phyloP scores from a whole-genome alignment of 2,329 filamentous ascomycete genomes.

The Xylaria sp. region DNA sequence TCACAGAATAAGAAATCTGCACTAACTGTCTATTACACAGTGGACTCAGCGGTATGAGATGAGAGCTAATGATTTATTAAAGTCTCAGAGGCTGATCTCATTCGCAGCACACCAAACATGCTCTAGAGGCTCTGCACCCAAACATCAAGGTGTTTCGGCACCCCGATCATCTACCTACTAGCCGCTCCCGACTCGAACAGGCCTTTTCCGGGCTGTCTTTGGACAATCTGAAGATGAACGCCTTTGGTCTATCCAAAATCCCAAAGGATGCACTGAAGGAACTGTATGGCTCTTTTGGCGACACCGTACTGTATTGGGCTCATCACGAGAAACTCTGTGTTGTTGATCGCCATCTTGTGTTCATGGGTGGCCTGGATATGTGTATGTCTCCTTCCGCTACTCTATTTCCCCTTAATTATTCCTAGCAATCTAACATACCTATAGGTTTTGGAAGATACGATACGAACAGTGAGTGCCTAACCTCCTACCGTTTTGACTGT shows the following conservation, averaged over 20 bases:
- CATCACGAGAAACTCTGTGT: slow-evolving; percentile 93
- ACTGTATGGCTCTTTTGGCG: slow-evolving; percentile 83
- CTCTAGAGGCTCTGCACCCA: slow-evolving; percentile 77
- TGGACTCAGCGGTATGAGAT: slow-evolving; percentile 54
- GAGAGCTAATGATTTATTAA: background rate
- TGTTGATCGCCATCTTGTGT: slow-evolving; percentile 80
- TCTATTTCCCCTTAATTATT: background rate
- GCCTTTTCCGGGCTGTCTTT: slow-evolving; percentile 60
- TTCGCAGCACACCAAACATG: slow-evolving; percentile 77
- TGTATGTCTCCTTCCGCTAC: slow-evolving; percentile 57
- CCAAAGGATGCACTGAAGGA: slow-evolving; percentile 79
- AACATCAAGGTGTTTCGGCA: slow-evolving; percentile 92
- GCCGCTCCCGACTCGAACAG: slow-evolving; percentile 74
- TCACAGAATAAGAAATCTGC: slow-evolving; percentile 21
- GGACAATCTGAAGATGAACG: slow-evolving; percentile 51
- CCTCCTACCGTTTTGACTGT: background rate
- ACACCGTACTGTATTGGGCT: slow-evolving; percentile 88
- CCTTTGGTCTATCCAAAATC: slow-evolving; percentile 69
- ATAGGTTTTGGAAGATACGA: slow-evolving; percentile 85
- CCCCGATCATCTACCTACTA: slow-evolving; percentile 81
- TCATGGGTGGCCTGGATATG: slow-evolving; percentile 92
- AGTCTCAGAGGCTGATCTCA: slow-evolving; percentile 2
- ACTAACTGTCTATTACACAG: slow-evolving; percentile 39
- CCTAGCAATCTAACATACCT: slow-evolving; percentile 38
- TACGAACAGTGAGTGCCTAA: slow-evolving; percentile 69